Evolutionary conservation across 1,284 basidiomycete genomes (phyloP).

Genomic region (Apiotrichum montevideense): DNA sequence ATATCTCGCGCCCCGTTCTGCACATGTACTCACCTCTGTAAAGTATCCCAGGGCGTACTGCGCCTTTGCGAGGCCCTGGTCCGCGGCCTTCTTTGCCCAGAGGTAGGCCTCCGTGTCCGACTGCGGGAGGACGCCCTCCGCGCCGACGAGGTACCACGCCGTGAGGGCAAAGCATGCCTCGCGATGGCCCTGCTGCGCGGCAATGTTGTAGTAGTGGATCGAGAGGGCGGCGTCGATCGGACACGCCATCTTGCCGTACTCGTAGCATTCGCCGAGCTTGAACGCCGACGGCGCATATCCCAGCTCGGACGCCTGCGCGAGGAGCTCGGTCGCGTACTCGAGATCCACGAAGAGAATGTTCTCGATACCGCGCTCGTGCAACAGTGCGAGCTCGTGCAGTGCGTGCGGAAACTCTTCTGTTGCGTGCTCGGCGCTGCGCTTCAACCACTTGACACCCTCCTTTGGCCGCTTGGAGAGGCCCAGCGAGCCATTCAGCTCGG

Average conservation of each 20-base stretch:
- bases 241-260: slow-evolving; percentile 98
- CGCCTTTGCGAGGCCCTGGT: slow-evolving; percentile 81
- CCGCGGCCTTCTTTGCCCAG: slow-evolving; percentile 87
- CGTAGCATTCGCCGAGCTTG: slow-evolving; percentile 95
- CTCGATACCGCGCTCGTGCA: slow-evolving; percentile 92
- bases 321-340: slow-evolving; percentile 88
- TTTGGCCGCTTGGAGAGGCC: slow-evolving; percentile 78
- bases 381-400: slow-evolving; percentile 85
- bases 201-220: slow-evolving; percentile 99
- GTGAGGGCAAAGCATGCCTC: slow-evolving; percentile 98
- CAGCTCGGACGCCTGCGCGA: slow-evolving; percentile 90
- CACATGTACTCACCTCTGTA: slow-evolving; percentile 57
- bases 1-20: not conserved
- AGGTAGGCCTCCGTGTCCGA: slow-evolving; percentile 96
- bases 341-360: slow-evolving; percentile 95
- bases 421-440: slow-evolving; percentile 89
- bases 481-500: slow-evolving; percentile 93
- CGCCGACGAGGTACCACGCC: slow-evolving; percentile 98
- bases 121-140: slow-evolving; percentile 92
- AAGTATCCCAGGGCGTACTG: slow-evolving; percentile 98
- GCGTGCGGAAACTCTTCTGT: slow-evolving; percentile 95
- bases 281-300: slow-evolving; percentile 95
- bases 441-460: slow-evolving; percentile 98
- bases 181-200: slow-evolving; percentile 91
- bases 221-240: slow-evolving; percentile 95